Evolutionary conservation across 2,329 filamentous ascomycete species (phyloP).

Genomic region (Aschersonia sp.): DNA sequence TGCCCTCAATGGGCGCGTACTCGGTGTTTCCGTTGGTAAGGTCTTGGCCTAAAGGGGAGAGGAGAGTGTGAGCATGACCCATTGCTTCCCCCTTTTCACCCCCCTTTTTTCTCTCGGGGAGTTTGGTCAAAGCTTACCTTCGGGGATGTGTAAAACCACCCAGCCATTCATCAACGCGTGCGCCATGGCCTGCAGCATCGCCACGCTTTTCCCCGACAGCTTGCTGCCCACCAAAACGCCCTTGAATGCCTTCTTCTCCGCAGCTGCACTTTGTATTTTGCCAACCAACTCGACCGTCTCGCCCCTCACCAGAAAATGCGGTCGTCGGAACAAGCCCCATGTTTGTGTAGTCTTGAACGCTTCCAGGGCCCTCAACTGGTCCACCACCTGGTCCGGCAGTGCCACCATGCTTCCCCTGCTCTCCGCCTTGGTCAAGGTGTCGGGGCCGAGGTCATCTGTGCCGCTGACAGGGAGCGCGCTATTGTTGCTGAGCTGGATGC

Average conservation of each 20-base stretch:
- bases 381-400: slow-evolving; percentile 55
- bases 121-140: slow-evolving; percentile 45
- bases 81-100: no score
- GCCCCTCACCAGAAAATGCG: slow-evolving; percentile 61
- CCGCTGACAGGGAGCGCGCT: slow-evolving; percentile 71
- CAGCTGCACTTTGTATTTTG: slow-evolving; percentile 41
- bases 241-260: slow-evolving; percentile 38
- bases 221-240: slow-evolving; percentile 59
- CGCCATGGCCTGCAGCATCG: slow-evolving; percentile 70
- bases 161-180: slow-evolving; percentile 72
- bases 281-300: slow-evolving; percentile 63
- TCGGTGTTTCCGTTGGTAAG: slow-evolving; percentile 67
- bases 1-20: slow-evolving; percentile 55
- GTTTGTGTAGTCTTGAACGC: slow-evolving; percentile 84
- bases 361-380: slow-evolving; percentile 68
- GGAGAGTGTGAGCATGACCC: no score
- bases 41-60: slow-evolving; percentile 44
- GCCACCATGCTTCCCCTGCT: slow-evolving; percentile 53
- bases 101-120: no score
- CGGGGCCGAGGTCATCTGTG: slow-evolving; percentile 43
- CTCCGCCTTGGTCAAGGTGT: slow-evolving; percentile 37
- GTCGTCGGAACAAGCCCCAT: slow-evolving; percentile 75
- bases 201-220: slow-evolving; percentile 72
- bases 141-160: slow-evolving; percentile 79
- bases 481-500: slow-evolving; percentile 83